Base-by-base conservation (phyloP, 2,329 filamentous ascomycete genomes). In the Aspergillus sp. region DNA sequence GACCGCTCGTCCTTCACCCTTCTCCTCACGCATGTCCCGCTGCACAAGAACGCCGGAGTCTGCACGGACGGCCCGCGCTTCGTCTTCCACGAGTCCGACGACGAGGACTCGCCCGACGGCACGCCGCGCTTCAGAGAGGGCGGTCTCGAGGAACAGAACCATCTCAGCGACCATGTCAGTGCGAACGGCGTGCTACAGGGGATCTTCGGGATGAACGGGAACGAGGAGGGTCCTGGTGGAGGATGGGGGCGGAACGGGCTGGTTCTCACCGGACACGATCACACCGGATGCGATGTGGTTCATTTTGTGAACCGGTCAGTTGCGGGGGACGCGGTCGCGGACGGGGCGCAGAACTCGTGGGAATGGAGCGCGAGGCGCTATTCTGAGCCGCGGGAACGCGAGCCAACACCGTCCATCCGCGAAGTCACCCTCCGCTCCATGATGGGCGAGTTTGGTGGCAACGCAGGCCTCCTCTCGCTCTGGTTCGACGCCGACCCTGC, bases 391-490 rank as follows among this genome's bases (percentile, higher is more conserved):
- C 24, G 32, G 15, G 33, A 11, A 11, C 24, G 37, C 8, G 11
- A 24, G 26, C 8, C 35, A 7, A 39, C 37, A 2, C 55, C 38
- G 40, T 78, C 14, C 51, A 67, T 95, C 4, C 71, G 89, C 16
- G 91, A 98, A 61, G 77, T 96, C 43, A 98, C 91, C 0, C 82
- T 98, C 2, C 78, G 88, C 37, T 94, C 86, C 58, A 96, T 98
- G 86, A 98, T 98, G 91, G 91, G 91, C 35, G 83, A 84, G 35
- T 98, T 82, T 59, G 80, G 78, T n/a, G 91, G 91, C 13, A 91
- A 95, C 54, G 86, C 86, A 0, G 91, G 86, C 0, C 67, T 98
- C 26, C 61, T 98, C 25, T 91, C 82, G 40, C 72, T 83, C 1
- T 98, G 89, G 89, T 96, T 89, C 52, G 85, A 96, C 55, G 59